Percentiles rank a stretch among this genome's conserved stretches.
phyloP scores from a whole-genome alignment of 306 rosid genomes.

The Pyrus pyrifolia region DNA sequence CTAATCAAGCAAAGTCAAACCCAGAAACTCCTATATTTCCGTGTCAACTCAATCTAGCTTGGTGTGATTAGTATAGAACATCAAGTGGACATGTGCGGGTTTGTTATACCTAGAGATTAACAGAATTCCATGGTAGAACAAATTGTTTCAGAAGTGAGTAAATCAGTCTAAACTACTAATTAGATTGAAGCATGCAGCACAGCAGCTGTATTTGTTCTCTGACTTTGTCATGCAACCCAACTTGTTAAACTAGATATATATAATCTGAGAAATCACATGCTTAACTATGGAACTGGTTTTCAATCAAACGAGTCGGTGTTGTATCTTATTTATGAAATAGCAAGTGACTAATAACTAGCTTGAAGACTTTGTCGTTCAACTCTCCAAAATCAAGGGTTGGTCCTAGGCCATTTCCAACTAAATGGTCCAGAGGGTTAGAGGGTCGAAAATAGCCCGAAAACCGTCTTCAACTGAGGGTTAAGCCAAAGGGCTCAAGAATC shows the following conservation, averaged over 20 bases:
- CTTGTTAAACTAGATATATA: neutral
- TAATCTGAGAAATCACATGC: neutral
- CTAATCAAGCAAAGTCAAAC: neutral
- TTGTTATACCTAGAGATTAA: too few relatives aligned
- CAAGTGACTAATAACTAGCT: neutral
- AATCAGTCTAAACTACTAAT: too few relatives aligned
- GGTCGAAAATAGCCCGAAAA: too few relatives aligned
- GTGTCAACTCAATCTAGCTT: neutral
- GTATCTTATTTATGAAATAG: neutral
- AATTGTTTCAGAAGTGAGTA: too few relatives aligned
- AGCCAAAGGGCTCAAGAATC: too few relatives aligned
- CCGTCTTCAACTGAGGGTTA: too few relatives aligned
- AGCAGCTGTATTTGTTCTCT: neutral
- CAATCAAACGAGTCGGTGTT: neutral
- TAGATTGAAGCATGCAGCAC: too few relatives aligned
- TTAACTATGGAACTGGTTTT: neutral
- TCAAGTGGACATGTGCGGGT: neutral
- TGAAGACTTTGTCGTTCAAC: too few relatives aligned
- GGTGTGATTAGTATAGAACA: neutral
- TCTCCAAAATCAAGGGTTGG: neutral
- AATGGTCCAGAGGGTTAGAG: too few relatives aligned
- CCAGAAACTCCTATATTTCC: neutral
- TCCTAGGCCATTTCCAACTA: neutral
- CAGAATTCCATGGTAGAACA: too few relatives aligned
- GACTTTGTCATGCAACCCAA: neutral